phyloP scores from a whole-genome alignment of 805 yeast species.

The Candida xiaguanensis region DNA sequence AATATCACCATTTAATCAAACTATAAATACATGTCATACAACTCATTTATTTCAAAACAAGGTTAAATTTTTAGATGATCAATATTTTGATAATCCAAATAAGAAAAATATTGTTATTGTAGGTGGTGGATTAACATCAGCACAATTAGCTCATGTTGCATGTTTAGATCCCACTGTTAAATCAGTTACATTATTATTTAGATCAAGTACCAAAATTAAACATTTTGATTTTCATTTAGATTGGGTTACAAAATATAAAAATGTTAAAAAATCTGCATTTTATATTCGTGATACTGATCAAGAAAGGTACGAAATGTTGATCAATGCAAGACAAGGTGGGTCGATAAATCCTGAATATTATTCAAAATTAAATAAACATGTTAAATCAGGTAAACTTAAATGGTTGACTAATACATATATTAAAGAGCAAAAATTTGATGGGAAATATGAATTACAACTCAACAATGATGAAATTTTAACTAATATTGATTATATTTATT shows the following conservation, averaged over 20 bases:
- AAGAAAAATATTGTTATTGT: conserved; percentile 29
- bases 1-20: conserved; percentile 16
- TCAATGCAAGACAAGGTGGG: conserved; percentile 43
- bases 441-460: conserved; percentile 22
- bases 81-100: conserved; percentile 7
- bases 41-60: conserved; percentile 28
- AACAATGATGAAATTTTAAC: conserved; percentile 8
- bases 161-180: conserved; percentile 23
- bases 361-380: conserved; percentile 26
- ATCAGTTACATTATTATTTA: conserved; percentile 29
- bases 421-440: conserved; percentile 21
- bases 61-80: conserved; percentile 17
- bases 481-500: conserved; percentile 32
- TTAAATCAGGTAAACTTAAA: conserved; percentile 25
- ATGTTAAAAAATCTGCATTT: conserved; percentile 40
- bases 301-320: conserved; percentile 38
- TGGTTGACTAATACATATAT: conserved; percentile 27
- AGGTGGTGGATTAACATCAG: conserved; percentile 47
- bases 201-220: conserved; percentile 39
- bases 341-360: conserved; percentile 44
- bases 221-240: conserved; percentile 48
- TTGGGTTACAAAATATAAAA: conserved; percentile 49
- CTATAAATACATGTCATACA: conserved; percentile 32
- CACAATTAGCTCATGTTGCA: conserved; percentile 41
- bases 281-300: conserved; percentile 42